phyloP scores from a whole-genome alignment of 2,329 filamentous ascomycete species.

The Colletotrichum eremochloae region DNA sequence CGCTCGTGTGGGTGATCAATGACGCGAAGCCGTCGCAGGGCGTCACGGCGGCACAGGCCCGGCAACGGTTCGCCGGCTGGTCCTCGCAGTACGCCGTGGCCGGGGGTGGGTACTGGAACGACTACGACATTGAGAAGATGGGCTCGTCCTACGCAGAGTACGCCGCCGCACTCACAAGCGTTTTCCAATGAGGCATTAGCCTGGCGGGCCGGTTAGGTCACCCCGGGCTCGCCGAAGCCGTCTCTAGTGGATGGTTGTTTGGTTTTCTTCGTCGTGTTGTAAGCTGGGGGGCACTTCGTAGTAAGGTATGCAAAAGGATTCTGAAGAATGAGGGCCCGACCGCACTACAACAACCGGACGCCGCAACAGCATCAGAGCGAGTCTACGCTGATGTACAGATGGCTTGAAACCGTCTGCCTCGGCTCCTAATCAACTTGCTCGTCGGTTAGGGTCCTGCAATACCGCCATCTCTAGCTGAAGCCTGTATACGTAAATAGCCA shows the following conservation, averaged over 20 bases:
- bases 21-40: slow-evolving; percentile 60
- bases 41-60: slow-evolving; percentile 53
- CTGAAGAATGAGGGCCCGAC: not conserved
- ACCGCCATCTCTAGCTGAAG: slow-evolving; percentile 69
- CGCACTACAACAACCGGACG: not conserved
- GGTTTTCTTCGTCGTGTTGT: not conserved
- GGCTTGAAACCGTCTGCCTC: not conserved
- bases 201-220: not conserved
- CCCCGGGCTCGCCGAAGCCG: not conserved
- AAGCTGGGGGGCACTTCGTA: not conserved
- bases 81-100: slow-evolving; percentile 48
- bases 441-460: slow-evolving; percentile 51
- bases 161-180: slow-evolving; percentile 45
- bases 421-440: not conserved
- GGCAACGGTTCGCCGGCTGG: slow-evolving; percentile 53
- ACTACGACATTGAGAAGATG: slow-evolving; percentile 62
- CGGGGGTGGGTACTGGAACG: slow-evolving; percentile 61
- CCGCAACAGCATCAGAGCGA: not conserved
- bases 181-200: slow-evolving; percentile 44
- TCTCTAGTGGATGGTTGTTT: not conserved
- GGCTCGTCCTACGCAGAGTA: slow-evolving; percentile 53
- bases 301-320: not conserved
- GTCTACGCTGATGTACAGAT: no score
- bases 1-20: slow-evolving; percentile 60
- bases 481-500: slow-evolving; percentile 71